phyloP scores from a whole-genome alignment of 2,329 filamentous ascomycete species.

The Ophiostoma piceae region DNA sequence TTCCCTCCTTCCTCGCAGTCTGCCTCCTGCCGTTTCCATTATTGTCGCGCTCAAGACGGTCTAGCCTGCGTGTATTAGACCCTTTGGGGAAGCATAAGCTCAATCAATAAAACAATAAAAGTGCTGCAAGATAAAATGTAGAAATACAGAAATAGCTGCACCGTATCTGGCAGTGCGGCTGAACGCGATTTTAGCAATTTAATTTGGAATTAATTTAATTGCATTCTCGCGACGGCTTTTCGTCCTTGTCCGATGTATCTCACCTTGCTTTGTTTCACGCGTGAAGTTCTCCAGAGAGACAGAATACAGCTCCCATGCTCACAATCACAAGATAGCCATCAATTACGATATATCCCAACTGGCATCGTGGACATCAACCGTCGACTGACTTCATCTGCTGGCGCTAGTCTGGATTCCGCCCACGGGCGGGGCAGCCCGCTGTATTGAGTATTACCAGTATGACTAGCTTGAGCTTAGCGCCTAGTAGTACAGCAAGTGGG shows the following conservation, averaged over 20 bases:
- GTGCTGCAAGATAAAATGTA: background rate
- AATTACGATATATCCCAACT: too few species aligned
- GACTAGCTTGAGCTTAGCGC: background rate
- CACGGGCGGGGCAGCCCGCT: conserved; percentile 9
- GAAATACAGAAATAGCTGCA: background rate
- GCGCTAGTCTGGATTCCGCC: background rate
- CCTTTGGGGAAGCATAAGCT: background rate
- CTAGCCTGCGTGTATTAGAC: background rate
- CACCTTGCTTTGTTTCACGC: too few species aligned
- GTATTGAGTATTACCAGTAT: background rate
- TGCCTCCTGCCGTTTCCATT: background rate
- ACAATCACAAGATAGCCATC: background rate
- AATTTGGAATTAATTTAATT: conserved; percentile 1
- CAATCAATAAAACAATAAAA: background rate
- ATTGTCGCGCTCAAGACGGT: conserved; percentile 7
- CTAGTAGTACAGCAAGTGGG: background rate
- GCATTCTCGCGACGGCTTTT: background rate
- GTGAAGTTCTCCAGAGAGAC: too few species aligned
- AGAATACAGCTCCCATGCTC: too few species aligned
- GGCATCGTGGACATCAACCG: too few species aligned
- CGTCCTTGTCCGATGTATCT: too few species aligned
- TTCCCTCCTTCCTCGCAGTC: background rate
- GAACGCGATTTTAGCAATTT: background rate
- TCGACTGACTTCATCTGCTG: background rate
- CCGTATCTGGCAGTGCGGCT: background rate